These are phyloP conservation scores for Plasmodium vivax DNA, from an alignment of 169 alveolate genomes.

Conservation along the genomic window DNA sequence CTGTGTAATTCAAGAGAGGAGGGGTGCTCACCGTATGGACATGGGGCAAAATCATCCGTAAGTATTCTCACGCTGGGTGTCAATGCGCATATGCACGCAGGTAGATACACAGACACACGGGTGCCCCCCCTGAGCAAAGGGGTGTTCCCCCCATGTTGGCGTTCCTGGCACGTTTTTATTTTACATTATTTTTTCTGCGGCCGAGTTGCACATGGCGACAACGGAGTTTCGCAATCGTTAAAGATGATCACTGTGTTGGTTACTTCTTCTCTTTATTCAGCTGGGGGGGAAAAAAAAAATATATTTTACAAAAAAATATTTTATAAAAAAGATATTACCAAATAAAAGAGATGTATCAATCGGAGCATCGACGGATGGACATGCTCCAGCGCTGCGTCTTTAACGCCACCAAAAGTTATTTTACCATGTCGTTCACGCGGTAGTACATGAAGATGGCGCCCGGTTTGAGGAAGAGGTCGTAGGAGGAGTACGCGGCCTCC, in stretches of 20 bases:
- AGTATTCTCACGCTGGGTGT: not conserved
- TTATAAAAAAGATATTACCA: not conserved
- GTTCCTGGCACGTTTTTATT: not conserved
- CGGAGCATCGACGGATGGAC: not conserved
- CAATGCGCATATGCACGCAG: not conserved
- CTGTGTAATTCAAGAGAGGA: not conserved
- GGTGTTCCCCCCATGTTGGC: not conserved
- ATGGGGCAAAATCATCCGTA: not conserved
- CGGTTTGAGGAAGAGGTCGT: slow-evolving; percentile 35
- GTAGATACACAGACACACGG: not conserved
- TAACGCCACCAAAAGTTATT: not conserved
- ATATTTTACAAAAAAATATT: not conserved
- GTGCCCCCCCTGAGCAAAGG: not conserved
- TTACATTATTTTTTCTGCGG: not conserved
- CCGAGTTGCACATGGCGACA: not conserved
- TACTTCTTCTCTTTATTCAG: not conserved
- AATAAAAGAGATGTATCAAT: not conserved
- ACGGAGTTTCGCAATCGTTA: not conserved
- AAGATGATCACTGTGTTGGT: not conserved
- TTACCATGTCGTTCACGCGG: slow-evolving; percentile 34
- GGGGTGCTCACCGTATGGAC: not conserved
- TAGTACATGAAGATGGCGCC: slow-evolving; percentile 21
- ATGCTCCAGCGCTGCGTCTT: not conserved
- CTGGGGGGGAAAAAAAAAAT: not conserved
- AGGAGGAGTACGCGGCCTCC: slow-evolving; percentile 35